These are phyloP conservation scores for Pseudohyphozyma bogoriensis DNA, from an alignment of 768 basidiomycete genomes.

Conservation along the genomic window DNA sequence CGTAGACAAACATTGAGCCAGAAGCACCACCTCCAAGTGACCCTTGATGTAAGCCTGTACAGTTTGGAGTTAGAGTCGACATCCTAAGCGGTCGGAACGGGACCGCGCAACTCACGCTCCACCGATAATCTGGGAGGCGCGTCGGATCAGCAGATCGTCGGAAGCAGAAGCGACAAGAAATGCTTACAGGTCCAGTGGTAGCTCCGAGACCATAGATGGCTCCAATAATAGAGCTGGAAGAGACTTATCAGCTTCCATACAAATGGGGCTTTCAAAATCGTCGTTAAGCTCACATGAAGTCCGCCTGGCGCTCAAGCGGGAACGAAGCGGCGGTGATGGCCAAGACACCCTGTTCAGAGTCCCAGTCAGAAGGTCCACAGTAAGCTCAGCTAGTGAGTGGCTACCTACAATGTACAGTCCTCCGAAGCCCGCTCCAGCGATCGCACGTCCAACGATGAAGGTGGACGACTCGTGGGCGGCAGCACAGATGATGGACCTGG, in stretches of 20 bases:
- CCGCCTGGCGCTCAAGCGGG: slow-evolving; percentile 8
- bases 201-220: slow-evolving; percentile 11
- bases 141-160: too few relatives aligned
- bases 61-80: too few relatives aligned
- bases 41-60: not conserved
- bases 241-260: too few relatives aligned
- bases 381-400: too few relatives aligned
- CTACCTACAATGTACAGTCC: slow-evolving; percentile 12
- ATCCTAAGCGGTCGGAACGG: too few relatives aligned
- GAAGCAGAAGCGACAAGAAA: too few relatives aligned
- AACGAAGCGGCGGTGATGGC: slow-evolving; percentile 13
- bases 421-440: slow-evolving; percentile 2
- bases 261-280: not conserved
- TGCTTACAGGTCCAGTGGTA: slow-evolving; percentile 1
- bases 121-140: too few relatives aligned
- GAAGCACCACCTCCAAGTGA: slow-evolving; percentile 5
- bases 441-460: slow-evolving; percentile 16
- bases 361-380: too few relatives aligned
- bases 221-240: too few relatives aligned
- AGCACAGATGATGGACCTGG: slow-evolving; percentile 10
- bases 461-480: slow-evolving; percentile 1
- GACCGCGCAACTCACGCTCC: too few relatives aligned
- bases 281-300: slow-evolving; percentile 12
- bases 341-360: too few relatives aligned
- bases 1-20: not conserved